Evolutionary conservation across 2,329 filamentous ascomycete species (phyloP).

Genomic region (Pseudocercospora fuligena): DNA sequence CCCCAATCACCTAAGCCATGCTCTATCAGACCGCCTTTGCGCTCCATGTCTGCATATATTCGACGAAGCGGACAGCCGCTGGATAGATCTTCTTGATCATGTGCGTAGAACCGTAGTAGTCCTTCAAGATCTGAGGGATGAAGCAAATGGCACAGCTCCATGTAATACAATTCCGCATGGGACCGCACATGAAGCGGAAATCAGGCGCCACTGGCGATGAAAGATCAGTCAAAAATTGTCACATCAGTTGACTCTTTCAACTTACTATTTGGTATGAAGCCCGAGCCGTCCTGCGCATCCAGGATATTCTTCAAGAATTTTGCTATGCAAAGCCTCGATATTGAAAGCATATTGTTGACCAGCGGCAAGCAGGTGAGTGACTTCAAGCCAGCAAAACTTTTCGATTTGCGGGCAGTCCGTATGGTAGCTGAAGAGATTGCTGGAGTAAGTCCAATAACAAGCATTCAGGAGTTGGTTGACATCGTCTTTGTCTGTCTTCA

Average conservation of each 20-base stretch:
- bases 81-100: slow-evolving; percentile 46
- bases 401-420: slow-evolving; percentile 56
- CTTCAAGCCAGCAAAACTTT: slow-evolving; percentile 57
- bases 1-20: slow-evolving; percentile 53
- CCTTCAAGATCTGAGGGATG: slow-evolving; percentile 45
- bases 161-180: slow-evolving; percentile 54
- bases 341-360: slow-evolving; percentile 54
- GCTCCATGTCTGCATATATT: slow-evolving; percentile 49
- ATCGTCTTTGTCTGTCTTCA: slow-evolving; percentile 49
- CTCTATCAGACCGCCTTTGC: slow-evolving; percentile 49
- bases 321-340: slow-evolving; percentile 54
- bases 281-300: slow-evolving; percentile 51
- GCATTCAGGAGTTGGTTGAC: slow-evolving; percentile 50
- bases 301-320: slow-evolving; percentile 55
- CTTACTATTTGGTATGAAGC: slow-evolving; percentile 48
- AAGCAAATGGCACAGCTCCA: slow-evolving; percentile 50
- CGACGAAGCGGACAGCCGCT: slow-evolving; percentile 48
- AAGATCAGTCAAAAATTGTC: not conserved
- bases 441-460: slow-evolving; percentile 52
- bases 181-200: slow-evolving; percentile 56
- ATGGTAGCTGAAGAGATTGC: slow-evolving; percentile 54
- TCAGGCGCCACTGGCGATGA: slow-evolving; percentile 48
- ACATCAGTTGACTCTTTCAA: not conserved
- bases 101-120: slow-evolving; percentile 48
- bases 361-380: slow-evolving; percentile 52